Evolutionary conservation across 2,329 filamentous ascomycete genomes (phyloP), one percentile per base, ranked within the genome.

Genomic region (Pseudogymnoascus pannorum): DNA sequence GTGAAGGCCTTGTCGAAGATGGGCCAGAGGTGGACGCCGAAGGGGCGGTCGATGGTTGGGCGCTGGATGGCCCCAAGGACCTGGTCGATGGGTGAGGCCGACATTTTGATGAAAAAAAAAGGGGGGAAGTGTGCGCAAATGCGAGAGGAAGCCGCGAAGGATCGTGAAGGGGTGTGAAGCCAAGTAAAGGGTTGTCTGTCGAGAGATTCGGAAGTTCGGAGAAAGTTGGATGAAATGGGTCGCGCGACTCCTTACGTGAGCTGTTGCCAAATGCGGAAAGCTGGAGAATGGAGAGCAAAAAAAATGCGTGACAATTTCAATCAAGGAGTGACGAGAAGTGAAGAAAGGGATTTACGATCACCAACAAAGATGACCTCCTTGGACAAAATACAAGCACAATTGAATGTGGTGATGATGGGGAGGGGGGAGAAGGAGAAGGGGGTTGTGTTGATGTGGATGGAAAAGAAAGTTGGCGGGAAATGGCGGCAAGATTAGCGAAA

Each of bases 11-110:
- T 91, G 78, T 88, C 89, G 83, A 97, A 97, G 77, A 95, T 86
- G 69, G 93, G 91, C 94, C 94, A 97, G 75, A 97, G 78, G 66
- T 89, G 82, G 68, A 97, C 79, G 75, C 93, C 94, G 72, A 97
- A 97, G 33, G 93, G 93, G 66, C 89, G 86, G 74, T 97, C 92
- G 76, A 97, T 81, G 65, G 91, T 91, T 61, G 93, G 93, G 68
- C 86, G 74, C 73, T 90, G 81, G 64, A 86, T 70, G 69, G 81
- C 76, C 72, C 82, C 79, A 66, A 82, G 59, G 58, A 71, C 26
- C 61, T 71, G 68, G 68, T 64, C 60, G 65, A 67, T 66, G 68
- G 36, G 51, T 66, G 54, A 58, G 35, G 59, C 20, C 58, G 61
- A 38, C 33, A 61, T 60, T 14, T 60, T 58, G n/a, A n/a, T n/a